Percentiles rank a stretch among this genome's conserved stretches.
Evolutionary conservation across 257 asterid species (phyloP).

Genomic region (Thymus mandschuricus): DNA sequence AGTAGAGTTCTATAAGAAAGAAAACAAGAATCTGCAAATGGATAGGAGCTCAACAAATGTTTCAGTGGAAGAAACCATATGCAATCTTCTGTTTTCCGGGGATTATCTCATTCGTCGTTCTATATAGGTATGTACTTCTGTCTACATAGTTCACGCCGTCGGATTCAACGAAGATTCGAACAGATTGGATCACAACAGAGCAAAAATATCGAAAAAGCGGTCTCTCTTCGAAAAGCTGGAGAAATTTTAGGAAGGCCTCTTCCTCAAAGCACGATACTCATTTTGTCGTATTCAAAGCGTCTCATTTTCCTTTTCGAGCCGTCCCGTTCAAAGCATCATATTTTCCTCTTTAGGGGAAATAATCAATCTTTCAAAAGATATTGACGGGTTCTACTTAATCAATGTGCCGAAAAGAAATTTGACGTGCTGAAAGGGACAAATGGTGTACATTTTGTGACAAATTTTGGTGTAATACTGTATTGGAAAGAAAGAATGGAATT

Average conservation of each 20-base stretch:
- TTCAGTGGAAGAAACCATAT: slow-evolving; percentile 58
- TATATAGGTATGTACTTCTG: background rate
- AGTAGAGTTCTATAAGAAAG: slow-evolving; percentile 57
- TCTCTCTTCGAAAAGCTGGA: background rate
- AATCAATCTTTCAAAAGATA: no score
- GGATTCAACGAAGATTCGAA: background rate
- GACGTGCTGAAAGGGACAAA: no score
- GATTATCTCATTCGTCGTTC: slow-evolving; percentile 30
- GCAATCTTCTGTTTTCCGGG: slow-evolving; percentile 71
- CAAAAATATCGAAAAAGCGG: background rate
- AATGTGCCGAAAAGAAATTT: no score
- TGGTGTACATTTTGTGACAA: background rate
- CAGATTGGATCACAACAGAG: background rate
- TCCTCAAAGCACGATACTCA: no score
- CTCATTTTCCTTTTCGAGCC: no score
- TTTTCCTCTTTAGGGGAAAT: no score
- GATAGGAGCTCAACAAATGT: slow-evolving; percentile 35
- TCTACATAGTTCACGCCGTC: no score
- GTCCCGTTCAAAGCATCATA: no score
- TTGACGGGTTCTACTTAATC: no score
- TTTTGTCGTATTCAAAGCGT: no score
- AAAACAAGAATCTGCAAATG: slow-evolving; percentile 51
- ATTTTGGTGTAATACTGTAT: background rate
- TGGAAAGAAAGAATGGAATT: background rate
- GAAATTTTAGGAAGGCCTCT: background rate